These are phyloP conservation scores for Termitomyces sp. DNA, from an alignment of 768 basidiomycete genomes.

Conservation along the genomic window DNA sequence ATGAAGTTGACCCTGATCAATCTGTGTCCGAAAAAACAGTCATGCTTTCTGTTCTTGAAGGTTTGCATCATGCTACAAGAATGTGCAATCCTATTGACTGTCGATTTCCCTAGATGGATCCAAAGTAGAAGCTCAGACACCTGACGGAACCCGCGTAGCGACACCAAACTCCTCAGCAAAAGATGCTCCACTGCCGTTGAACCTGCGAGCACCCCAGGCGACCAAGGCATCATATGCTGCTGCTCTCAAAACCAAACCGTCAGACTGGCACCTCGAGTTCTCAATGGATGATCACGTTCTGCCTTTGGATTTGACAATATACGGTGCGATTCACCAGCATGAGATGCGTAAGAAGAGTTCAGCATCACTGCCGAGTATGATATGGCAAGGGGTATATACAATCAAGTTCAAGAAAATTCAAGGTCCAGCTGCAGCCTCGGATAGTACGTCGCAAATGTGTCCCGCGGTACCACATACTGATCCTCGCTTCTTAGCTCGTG, in stretches of 20 bases:
- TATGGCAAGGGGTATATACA: slow-evolving; percentile 89
- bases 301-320: slow-evolving; percentile 87
- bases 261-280: slow-evolving; percentile 97
- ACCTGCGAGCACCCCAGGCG: slow-evolving; percentile 23
- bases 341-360: slow-evolving; percentile 74
- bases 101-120: slow-evolving; percentile 61
- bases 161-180: slow-evolving; percentile 65
- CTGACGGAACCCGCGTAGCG: slow-evolving; percentile 90
- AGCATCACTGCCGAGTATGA: slow-evolving; percentile 57
- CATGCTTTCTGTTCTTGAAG: slow-evolving; percentile 76
- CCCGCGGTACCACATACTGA: neutral
- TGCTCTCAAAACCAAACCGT: slow-evolving; percentile 87
- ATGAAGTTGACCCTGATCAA: slow-evolving; percentile 63
- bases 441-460: slow-evolving; percentile 42
- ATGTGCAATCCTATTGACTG: neutral
- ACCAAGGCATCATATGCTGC: slow-evolving; percentile 81
- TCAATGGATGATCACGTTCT: slow-evolving; percentile 85
- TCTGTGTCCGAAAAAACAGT: slow-evolving; percentile 79
- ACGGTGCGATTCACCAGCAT: slow-evolving; percentile 93
- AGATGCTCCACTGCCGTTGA: slow-evolving; percentile 29
- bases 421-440: slow-evolving; percentile 67
- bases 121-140: slow-evolving; percentile 94
- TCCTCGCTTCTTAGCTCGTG: slow-evolving; percentile 23
- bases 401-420: slow-evolving; percentile 90
- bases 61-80: slow-evolving; percentile 29